phyloP scores from a whole-genome alignment of 2,329 filamentous ascomycete genomes.

The Elsinoe arachidis region DNA sequence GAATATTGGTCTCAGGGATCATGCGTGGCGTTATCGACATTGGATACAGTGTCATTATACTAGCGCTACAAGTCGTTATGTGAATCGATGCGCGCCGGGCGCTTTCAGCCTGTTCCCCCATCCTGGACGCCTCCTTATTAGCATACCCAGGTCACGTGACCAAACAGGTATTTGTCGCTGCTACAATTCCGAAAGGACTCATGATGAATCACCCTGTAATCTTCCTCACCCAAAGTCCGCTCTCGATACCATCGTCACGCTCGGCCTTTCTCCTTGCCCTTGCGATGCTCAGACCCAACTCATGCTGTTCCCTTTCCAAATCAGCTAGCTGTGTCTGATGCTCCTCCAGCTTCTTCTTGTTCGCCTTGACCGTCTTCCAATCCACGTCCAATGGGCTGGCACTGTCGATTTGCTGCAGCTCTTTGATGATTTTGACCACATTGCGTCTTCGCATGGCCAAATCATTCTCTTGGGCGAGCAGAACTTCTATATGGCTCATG shows the following conservation, averaged over 20 bases:
- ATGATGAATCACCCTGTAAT: slow-evolving; percentile 47
- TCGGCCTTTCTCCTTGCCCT: slow-evolving; percentile 67
- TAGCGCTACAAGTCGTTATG: neutral
- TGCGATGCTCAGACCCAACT: slow-evolving; percentile 65
- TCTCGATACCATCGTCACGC: slow-evolving; percentile 51
- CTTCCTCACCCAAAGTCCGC: slow-evolving; percentile 68
- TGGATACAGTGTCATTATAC: slow-evolving; percentile 2
- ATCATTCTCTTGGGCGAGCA: slow-evolving; percentile 57
- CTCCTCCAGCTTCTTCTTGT: slow-evolving; percentile 56
- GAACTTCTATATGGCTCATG: slow-evolving; percentile 48
- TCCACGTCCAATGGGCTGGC: slow-evolving; percentile 60
- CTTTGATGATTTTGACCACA: slow-evolving; percentile 61
- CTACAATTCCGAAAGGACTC: neutral
- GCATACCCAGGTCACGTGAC: neutral
- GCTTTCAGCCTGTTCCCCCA: neutral
- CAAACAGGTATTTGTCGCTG: neutral
- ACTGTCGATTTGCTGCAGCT: slow-evolving; percentile 67
- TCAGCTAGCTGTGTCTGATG: slow-evolving; percentile 61
- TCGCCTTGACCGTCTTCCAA: slow-evolving; percentile 44
- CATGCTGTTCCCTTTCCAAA: slow-evolving; percentile 67
- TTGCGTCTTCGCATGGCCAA: slow-evolving; percentile 62
- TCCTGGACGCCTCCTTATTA: neutral
- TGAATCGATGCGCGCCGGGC: neutral
- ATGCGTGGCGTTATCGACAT: neutral
- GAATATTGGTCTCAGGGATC: neutral